Evolutionary conservation across 2,329 filamentous ascomycete genomes (phyloP).

Genomic region (Cordyceps farinosa): DNA sequence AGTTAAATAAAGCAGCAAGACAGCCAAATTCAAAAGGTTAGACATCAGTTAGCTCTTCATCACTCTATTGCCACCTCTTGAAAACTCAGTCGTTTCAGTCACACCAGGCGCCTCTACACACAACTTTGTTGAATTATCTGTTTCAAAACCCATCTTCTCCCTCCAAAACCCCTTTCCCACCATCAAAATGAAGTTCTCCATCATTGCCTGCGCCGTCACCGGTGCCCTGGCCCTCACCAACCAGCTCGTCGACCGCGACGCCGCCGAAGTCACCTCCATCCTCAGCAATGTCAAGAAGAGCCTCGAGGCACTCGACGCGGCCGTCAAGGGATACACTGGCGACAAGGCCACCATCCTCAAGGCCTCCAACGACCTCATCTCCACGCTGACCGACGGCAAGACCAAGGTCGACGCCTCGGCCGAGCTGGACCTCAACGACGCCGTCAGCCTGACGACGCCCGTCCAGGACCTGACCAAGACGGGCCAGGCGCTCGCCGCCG

Average conservation of each 20-base stretch:
- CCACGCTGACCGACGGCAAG: slow-evolving; percentile 11
- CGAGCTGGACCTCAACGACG: slow-evolving; percentile 8
- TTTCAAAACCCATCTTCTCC: too few species aligned
- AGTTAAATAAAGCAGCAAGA: neutral
- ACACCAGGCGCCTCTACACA: neutral
- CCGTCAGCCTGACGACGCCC: slow-evolving; percentile 10
- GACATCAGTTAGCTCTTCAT: neutral
- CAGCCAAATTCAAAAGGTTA: neutral
- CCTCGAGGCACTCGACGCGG: slow-evolving; percentile 4
- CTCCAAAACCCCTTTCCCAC: neutral
- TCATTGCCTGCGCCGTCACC: slow-evolving; percentile 5
- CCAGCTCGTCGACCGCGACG: slow-evolving; percentile 6
- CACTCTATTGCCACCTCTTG: neutral
- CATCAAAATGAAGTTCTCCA: slow-evolving; percentile 3
- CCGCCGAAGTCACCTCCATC: neutral
- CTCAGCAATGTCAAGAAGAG: slow-evolving; percentile 9
- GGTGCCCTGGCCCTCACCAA: slow-evolving; percentile 8
- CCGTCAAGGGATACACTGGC: slow-evolving; percentile 10
- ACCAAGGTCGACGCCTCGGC: slow-evolving; percentile 10
- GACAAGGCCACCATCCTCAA: slow-evolving; percentile 10
- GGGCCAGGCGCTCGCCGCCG: neutral
- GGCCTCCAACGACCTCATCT: slow-evolving; percentile 13
- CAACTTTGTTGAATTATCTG: neutral
- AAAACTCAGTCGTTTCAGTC: slow-evolving; percentile 8
- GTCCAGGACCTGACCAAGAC: slow-evolving; percentile 13